Evolutionary conservation across 179 eudicot species (phyloP), one percentile per base, ranked within the genome.

Genomic region (Spergularia azorica): DNA sequence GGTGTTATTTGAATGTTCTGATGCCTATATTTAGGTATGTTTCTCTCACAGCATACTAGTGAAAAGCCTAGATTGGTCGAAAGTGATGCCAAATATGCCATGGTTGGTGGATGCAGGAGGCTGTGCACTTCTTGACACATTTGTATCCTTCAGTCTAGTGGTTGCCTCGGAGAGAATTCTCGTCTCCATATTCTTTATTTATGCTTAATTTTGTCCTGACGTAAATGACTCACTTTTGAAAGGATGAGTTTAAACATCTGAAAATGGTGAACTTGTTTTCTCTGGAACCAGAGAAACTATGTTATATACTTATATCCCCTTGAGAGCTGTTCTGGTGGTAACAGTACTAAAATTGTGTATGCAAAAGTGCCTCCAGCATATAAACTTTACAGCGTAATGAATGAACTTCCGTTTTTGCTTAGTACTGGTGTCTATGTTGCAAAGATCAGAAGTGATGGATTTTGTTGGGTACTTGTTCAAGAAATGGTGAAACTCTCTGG

Each of bases 61-160:
- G 66, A 88, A 75, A 80, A 92, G 97, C 88, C 77, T 92, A 77
- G 87, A 90, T 32, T 92, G 97, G 97, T 83, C 82, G 70, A 90
- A 83, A 82, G 73, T 92, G 64, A 66, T 75, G 63, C 89, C 97
- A 70, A 92, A 92, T 76, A 80, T 92, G 38, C 93, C 97, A 62
- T 92, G 97, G 97, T 84, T 92, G 80, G 97, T 92, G 71, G 97
- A 92, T 74, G 87, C 97, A 14, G 89, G 89, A 61, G 95, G 95
- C 36, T 92, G 95, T 51, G 88, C 83, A 64, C 60, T 90, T 57
- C 93, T 92, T 57, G 97, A 92, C 76, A 75, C 86, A 71, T 88
- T 92, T 76, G 97, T 90, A 92, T 92, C 97, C 97, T 89, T 83
- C 66, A 10, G 13, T 41, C 39, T 50, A 14, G 18, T 11, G 13